Evolutionary conservation across 2,329 filamentous ascomycete genomes (phyloP).

Genomic region (Aspergillus hiratsukae): DNA sequence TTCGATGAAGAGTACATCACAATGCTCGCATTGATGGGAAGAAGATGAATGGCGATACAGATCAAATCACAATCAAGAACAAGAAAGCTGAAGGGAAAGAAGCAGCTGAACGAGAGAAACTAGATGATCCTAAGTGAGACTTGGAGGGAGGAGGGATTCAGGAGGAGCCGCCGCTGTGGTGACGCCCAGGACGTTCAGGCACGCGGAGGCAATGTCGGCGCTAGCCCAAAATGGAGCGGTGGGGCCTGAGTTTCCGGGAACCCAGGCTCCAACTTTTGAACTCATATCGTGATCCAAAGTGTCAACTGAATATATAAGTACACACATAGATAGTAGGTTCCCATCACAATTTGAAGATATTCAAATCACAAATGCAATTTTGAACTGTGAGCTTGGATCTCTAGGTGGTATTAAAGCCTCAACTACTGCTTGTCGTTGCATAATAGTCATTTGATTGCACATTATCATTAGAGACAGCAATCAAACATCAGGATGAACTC

Average conservation of each 20-base stretch:
- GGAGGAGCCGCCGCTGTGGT: constrained; percentile 24
- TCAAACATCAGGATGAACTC: background rate
- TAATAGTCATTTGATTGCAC: background rate
- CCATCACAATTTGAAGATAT: constrained; percentile 1
- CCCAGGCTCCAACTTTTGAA: background rate
- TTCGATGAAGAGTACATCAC: constrained; percentile 88
- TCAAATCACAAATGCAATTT: background rate
- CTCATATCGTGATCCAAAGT: background rate
- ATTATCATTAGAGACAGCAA: background rate
- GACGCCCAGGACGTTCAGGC: constrained; percentile 24
- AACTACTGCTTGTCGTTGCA: background rate
- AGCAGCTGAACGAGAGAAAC: constrained; percentile 16
- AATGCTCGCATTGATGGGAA: constrained; percentile 19
- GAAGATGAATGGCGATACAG: background rate
- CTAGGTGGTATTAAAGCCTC: background rate
- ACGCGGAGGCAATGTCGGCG: constrained; percentile 20
- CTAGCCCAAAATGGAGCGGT: constrained; percentile 14
- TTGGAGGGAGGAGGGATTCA: constrained; percentile 1
- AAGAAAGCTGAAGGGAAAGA: constrained; percentile 5
- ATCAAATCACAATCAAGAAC: background rate
- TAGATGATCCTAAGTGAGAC: constrained; percentile 9
- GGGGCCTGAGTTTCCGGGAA: constrained; percentile 1
- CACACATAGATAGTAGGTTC: constrained; percentile 1
- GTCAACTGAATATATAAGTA: background rate
- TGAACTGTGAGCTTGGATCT: background rate